These are phyloP conservation scores for Vaccinium darrowii DNA, from an alignment of 148 eudicot genomes.

Conservation along the genomic window DNA sequence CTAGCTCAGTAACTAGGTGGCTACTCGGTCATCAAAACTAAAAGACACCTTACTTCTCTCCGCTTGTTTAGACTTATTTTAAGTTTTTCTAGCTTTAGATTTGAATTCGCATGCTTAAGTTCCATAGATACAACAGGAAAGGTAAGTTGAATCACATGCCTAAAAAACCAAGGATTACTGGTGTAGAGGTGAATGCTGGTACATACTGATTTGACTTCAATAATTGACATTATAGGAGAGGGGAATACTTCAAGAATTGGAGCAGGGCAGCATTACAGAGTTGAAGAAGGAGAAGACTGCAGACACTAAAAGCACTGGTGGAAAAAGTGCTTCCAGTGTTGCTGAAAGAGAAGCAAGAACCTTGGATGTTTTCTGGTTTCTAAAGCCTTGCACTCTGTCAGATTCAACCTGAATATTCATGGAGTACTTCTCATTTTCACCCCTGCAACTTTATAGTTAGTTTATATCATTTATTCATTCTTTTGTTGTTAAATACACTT, in stretches of 20 bases:
- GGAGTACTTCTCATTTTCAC: constrained; percentile 13
- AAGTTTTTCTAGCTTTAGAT: neutral
- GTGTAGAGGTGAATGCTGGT: neutral
- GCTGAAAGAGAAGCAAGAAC: constrained; percentile 53
- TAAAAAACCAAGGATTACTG: too few species aligned
- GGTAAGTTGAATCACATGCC: too few species aligned
- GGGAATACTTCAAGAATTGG: constrained; percentile 56
- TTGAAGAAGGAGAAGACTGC: constrained; percentile 29
- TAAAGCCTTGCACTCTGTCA: constrained; percentile 90
- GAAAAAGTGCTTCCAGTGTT: constrained; percentile 28
- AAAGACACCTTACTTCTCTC: neutral
- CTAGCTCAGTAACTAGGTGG: neutral
- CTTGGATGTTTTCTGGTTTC: constrained; percentile 89
- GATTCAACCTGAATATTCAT: constrained; percentile 12
- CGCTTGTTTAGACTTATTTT: neutral
- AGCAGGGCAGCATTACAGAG: constrained; percentile 29
- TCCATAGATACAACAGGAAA: too few species aligned
- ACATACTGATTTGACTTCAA: neutral
- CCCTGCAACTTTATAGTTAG: neutral
- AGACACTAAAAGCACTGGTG: constrained; percentile 18
- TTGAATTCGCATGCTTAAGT: too few species aligned
- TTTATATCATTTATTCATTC: neutral
- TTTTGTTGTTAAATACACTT: neutral
- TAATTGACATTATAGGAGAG: constrained; percentile 42
- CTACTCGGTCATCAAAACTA: neutral